These are phyloP conservation scores for Escovopsis sp. DNA, from an alignment of 2,329 filamentous ascomycete species.

Conservation along the genomic window DNA sequence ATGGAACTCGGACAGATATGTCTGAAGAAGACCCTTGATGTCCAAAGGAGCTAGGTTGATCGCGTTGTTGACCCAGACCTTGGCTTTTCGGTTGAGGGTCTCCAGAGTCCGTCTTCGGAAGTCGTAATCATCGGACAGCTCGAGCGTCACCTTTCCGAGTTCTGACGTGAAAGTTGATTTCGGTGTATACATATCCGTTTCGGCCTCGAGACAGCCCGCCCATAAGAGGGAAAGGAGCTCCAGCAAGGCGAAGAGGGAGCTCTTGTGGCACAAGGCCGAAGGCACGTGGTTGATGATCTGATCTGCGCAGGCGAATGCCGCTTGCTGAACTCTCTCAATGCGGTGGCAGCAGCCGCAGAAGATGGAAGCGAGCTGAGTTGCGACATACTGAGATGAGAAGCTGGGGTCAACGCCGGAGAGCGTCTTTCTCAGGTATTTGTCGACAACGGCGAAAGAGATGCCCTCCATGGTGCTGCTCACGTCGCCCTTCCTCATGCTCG, in stretches of 20 bases:
- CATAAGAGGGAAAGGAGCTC: slow-evolving; percentile 92
- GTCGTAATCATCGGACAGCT: slow-evolving; percentile 85
- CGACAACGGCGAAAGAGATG: slow-evolving; percentile 53
- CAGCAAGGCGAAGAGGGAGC: slow-evolving; percentile 80
- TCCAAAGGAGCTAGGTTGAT: slow-evolving; percentile 81
- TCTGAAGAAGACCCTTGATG: slow-evolving; percentile 88
- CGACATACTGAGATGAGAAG: slow-evolving; percentile 87
- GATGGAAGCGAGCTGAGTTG: slow-evolving; percentile 70
- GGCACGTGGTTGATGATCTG: slow-evolving; percentile 74
- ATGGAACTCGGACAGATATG: slow-evolving; percentile 88
- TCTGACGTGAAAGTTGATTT: slow-evolving; percentile 65
- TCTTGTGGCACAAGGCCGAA: slow-evolving; percentile 77
- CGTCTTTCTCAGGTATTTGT: slow-evolving; percentile 65
- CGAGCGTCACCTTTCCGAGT: slow-evolving; percentile 64
- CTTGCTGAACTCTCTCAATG: slow-evolving; percentile 79
- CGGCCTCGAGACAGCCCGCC: slow-evolving; percentile 83
- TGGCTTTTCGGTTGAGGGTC: slow-evolving; percentile 61
- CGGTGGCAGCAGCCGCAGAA: slow-evolving; percentile 88
- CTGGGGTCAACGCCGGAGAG: slow-evolving; percentile 54
- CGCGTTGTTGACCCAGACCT: slow-evolving; percentile 63
- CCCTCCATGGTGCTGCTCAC: slow-evolving; percentile 52
- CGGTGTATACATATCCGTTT: slow-evolving; percentile 87
- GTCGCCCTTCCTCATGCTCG: slow-evolving; percentile 55
- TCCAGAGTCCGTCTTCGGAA: slow-evolving; percentile 70
- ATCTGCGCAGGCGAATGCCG: slow-evolving; percentile 70